Conservation (phyloP, 75 land plant species). For the Selaginella tamariscina region DNA sequence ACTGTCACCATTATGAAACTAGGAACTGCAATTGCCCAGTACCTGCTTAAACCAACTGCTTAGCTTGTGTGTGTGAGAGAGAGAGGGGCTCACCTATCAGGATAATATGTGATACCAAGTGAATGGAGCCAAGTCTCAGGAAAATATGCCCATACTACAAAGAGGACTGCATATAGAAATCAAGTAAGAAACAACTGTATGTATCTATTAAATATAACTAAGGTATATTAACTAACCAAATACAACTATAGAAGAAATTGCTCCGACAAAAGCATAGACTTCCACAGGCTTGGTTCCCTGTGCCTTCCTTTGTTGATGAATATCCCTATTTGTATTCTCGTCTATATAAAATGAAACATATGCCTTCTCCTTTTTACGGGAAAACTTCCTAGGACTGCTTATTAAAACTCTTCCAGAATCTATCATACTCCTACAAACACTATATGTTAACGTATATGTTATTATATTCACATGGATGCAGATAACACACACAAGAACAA, state of each 20-base stretch:
- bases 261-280: conserved; percentile 90
- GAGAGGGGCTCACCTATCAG: conserved; percentile 61
- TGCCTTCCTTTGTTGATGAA: no score
- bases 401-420: no score
- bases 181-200: background rate
- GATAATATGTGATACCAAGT: conserved; percentile 69
- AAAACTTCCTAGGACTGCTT: no score
- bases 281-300: conserved; percentile 77
- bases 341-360: no score
- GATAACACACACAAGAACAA: no score
- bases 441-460: no score
- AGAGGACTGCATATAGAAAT: conserved; percentile 35
- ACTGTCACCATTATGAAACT: conserved; percentile 50
- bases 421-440: no score
- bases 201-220: background rate
- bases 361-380: no score
- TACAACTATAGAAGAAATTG: conserved; percentile 67
- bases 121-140: conserved; percentile 72
- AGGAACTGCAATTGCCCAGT: conserved; percentile 91
- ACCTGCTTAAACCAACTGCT: no score
- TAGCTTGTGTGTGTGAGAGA: no score
- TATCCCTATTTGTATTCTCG: no score
- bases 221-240: conserved; percentile 31
- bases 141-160: conserved; percentile 67
- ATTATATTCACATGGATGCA: no score